phyloP scores from a whole-genome alignment of 768 basidiomycete genomes.

The Panus rudis region DNA sequence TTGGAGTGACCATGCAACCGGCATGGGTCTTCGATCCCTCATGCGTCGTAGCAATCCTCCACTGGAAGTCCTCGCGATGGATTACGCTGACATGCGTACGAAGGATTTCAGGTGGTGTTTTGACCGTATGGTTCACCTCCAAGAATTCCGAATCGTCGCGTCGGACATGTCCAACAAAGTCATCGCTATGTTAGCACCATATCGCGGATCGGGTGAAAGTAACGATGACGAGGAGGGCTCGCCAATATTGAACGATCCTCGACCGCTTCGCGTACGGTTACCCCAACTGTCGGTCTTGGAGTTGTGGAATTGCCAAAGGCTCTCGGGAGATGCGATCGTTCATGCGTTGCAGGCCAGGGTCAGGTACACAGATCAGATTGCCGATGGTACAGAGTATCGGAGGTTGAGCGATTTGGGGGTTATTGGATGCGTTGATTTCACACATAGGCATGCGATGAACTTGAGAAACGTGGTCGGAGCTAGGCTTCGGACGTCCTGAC shows the following conservation, averaged over 20 bases:
- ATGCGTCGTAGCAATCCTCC: constrained; percentile 57
- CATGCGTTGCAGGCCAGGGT: constrained; percentile 44
- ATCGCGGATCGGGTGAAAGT: constrained; percentile 6
- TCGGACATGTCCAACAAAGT: constrained; percentile 80
- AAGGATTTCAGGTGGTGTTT: constrained; percentile 74
- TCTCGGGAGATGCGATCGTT: constrained; percentile 54
- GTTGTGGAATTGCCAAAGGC: constrained; percentile 55
- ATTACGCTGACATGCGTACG: constrained; percentile 77
- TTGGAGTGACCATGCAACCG: constrained; percentile 70
- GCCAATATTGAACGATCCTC: no score
- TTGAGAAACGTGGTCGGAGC: constrained; percentile 21
- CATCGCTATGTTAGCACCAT: constrained; percentile 49
- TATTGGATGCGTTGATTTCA: constrained; percentile 23
- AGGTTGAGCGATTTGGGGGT: constrained; percentile 24
- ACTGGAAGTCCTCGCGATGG: constrained; percentile 63
- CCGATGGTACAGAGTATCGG: constrained; percentile 13
- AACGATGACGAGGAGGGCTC: constrained; percentile 6
- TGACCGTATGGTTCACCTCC: constrained; percentile 42
- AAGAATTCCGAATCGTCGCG: constrained; percentile 66
- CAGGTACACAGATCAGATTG: constrained; percentile 26
- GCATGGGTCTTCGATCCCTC: constrained; percentile 70
- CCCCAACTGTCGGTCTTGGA: constrained; percentile 47
- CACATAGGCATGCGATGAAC: constrained; percentile 16
- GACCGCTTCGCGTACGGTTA: constrained; percentile 36
- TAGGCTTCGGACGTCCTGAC: constrained; percentile 10